Evolutionary conservation across 768 basidiomycete species (phyloP).

Genomic region (Amyloporia xantha): DNA sequence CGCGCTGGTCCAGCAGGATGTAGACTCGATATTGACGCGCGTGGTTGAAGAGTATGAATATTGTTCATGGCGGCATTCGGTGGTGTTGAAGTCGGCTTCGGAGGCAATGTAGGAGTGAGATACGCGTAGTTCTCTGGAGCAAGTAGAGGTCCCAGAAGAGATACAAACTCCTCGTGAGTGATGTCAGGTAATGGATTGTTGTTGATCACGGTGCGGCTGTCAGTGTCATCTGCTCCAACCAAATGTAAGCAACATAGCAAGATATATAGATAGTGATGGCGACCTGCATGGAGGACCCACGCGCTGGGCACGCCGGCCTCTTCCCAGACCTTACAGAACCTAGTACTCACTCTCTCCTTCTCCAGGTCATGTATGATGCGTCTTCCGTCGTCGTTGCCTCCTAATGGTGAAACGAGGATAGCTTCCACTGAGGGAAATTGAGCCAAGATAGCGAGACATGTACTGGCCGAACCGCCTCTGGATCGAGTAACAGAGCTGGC

Average conservation of each 20-base stretch:
- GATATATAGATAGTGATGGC: not conserved
- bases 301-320: slow-evolving; percentile 70
- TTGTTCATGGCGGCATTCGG: slow-evolving; percentile 10
- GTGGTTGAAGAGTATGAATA: slow-evolving; percentile 23
- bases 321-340: slow-evolving; percentile 69
- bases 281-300: slow-evolving; percentile 75
- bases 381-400: slow-evolving; percentile 63
- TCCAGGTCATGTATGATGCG: slow-evolving; percentile 61
- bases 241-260: slow-evolving; percentile 1
- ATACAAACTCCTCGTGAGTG: slow-evolving; percentile 81
- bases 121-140: slow-evolving; percentile 73
- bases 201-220: slow-evolving; percentile 67
- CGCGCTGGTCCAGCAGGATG: not conserved
- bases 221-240: slow-evolving; percentile 40
- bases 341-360: slow-evolving; percentile 58
- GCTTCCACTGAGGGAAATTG: slow-evolving; percentile 65
- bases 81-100: slow-evolving; percentile 14
- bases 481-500: slow-evolving; percentile 64
- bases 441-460: slow-evolving; percentile 61
- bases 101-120: slow-evolving; percentile 22
- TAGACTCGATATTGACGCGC: slow-evolving; percentile 20
- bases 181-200: slow-evolving; percentile 85
- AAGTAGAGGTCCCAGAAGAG: slow-evolving; percentile 71
- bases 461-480: slow-evolving; percentile 69
- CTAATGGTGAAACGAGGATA: slow-evolving; percentile 67